These are phyloP conservation scores for Penicillium ucsense DNA, from an alignment of 495 filamentous ascomycete species.

Conservation along the genomic window DNA sequence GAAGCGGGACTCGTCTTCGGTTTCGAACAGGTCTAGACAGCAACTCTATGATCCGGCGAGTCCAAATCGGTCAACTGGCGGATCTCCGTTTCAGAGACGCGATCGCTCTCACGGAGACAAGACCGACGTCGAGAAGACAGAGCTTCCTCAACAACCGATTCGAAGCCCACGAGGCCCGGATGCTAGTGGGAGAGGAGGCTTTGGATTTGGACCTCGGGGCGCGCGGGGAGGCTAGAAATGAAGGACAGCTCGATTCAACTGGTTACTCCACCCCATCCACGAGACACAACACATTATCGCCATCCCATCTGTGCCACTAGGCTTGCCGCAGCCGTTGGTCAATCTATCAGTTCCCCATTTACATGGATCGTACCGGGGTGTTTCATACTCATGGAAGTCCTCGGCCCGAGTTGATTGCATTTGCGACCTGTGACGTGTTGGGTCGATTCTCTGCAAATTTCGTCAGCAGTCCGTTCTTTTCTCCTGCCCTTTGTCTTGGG, in stretches of 20 bases:
- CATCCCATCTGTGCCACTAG: not conserved
- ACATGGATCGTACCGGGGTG: too few relatives aligned
- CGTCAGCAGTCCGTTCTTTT: conserved; percentile 9
- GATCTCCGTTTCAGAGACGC: conserved; percentile 43
- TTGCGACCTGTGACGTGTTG: conserved; percentile 48
- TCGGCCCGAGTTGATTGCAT: conserved; percentile 48
- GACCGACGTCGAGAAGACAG: conserved; percentile 31
- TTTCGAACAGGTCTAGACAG: conserved; percentile 34
- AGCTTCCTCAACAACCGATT: conserved; percentile 46
- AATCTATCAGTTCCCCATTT: too few relatives aligned
- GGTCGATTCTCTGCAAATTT: conserved; percentile 44
- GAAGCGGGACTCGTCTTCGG: conserved; percentile 39
- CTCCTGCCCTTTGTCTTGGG: not conserved
- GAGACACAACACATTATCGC: not conserved
- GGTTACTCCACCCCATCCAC: too few relatives aligned
- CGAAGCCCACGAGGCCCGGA: conserved; percentile 69
- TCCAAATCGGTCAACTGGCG: conserved; percentile 46
- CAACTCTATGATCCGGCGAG: conserved; percentile 70
- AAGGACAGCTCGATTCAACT: too few relatives aligned
- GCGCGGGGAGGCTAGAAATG: conserved; percentile 25
- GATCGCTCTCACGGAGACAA: conserved; percentile 27
- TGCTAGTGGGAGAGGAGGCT: conserved; percentile 62
- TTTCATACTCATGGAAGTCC: conserved; percentile 32
- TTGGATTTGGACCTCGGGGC: conserved; percentile 49
- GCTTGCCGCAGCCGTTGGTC: too few relatives aligned